These are phyloP conservation scores for Rosa rugosa DNA, from an alignment of 306 rosid species.

Conservation along the genomic window DNA sequence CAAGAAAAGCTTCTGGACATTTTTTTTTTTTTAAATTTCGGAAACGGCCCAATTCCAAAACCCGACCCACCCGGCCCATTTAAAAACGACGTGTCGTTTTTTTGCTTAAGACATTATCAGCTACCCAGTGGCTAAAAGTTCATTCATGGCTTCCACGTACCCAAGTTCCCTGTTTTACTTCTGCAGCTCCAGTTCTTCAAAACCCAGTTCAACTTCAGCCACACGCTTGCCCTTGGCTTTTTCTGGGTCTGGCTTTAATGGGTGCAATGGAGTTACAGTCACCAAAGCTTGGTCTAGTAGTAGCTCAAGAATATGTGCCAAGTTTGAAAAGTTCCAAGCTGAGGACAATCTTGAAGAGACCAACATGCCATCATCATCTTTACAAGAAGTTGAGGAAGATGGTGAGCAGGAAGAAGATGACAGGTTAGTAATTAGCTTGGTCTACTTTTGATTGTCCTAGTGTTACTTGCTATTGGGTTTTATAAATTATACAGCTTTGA, in stretches of 20 bases:
- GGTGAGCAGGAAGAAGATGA: slow-evolving; percentile 53
- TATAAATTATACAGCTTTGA: neutral
- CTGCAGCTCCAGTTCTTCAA: slow-evolving; percentile 26
- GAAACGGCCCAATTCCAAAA: neutral
- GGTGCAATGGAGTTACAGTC: slow-evolving; percentile 36
- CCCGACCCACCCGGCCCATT: neutral
- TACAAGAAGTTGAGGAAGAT: slow-evolving; percentile 25
- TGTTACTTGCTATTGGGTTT: slow-evolving; percentile 9
- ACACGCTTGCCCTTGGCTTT: slow-evolving; percentile 47
- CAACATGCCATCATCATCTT: slow-evolving; percentile 31
- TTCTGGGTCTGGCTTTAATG: slow-evolving; percentile 35
- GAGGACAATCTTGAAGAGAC: slow-evolving; percentile 37
- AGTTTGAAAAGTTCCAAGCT: slow-evolving; percentile 81
- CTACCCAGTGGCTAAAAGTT: slow-evolving; percentile 2
- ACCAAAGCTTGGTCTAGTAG: slow-evolving; percentile 20
- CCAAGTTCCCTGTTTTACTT: slow-evolving; percentile 38
- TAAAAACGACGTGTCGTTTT: neutral
- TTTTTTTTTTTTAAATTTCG: neutral
- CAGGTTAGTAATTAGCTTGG: slow-evolving; percentile 41
- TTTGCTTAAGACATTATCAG: neutral
- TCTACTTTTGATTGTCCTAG: neutral
- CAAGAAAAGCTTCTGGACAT: neutral
- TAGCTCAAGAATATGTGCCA: slow-evolving; percentile 54
- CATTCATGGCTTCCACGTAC: slow-evolving; percentile 59
- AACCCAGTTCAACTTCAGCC: slow-evolving; percentile 46